These are phyloP conservation scores for Fragaria ananassa DNA, from an alignment of 306 rosid species.

Conservation along the genomic window DNA sequence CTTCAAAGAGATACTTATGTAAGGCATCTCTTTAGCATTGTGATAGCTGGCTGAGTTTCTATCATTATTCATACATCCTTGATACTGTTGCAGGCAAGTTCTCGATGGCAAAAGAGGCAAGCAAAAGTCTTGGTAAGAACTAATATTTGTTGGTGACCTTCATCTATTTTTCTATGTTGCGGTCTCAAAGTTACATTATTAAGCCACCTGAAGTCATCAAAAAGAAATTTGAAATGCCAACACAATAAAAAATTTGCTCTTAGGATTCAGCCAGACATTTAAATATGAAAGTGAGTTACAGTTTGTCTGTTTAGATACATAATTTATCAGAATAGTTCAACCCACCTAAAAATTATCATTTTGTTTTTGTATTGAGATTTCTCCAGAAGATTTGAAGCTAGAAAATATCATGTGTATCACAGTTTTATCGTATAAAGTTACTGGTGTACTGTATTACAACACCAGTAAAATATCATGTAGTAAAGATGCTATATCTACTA, in stretches of 20 bases:
- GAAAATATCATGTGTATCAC: neutral
- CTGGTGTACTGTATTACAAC: neutral
- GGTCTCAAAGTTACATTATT: neutral
- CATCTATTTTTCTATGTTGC: neutral
- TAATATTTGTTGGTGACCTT: conserved; percentile 11
- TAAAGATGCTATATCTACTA: neutral
- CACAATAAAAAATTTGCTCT: neutral
- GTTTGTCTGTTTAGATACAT: neutral
- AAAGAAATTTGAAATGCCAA: neutral
- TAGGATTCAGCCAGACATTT: neutral
- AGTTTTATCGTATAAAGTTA: neutral
- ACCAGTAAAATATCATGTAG: neutral
- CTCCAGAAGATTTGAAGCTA: neutral
- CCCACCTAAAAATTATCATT: neutral
- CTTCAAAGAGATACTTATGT: conserved; percentile 6
- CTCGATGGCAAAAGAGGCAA: conserved; percentile 95
- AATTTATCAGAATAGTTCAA: neutral
- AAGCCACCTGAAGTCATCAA: neutral
- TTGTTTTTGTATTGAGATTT: neutral
- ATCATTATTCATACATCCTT: conserved; percentile 11
- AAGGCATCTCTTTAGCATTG: conserved; percentile 4
- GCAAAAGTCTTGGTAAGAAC: conserved; percentile 72
- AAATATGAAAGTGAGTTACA: neutral
- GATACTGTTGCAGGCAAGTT: conserved; percentile 62
- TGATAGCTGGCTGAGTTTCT: conserved; percentile 4